Conservation (phyloP, 1,284 basidiomycete species). For the Moesziomyces sp. region DNA sequence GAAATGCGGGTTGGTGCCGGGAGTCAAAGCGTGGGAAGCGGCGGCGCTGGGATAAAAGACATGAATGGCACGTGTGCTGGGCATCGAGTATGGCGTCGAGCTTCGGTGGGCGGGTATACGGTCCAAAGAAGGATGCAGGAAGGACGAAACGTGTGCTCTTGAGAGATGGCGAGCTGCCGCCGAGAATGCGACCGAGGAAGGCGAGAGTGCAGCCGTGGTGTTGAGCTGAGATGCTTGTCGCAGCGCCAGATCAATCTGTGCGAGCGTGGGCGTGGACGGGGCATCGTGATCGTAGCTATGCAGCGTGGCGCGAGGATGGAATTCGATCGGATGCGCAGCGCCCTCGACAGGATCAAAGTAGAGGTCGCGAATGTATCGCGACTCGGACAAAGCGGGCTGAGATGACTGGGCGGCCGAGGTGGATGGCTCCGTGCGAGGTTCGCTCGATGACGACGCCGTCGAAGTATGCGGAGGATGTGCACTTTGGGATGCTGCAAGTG, state of each 20-base stretch:
- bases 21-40: conserved; percentile 19
- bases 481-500: conserved; percentile 21
- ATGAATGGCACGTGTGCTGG: conserved; percentile 20
- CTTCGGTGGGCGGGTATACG: conserved; percentile 12
- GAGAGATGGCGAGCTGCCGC: conserved; percentile 23
- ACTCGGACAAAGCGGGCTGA: background rate
- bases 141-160: conserved; percentile 8
- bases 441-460: background rate
- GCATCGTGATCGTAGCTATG: conserved; percentile 6
- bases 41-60: conserved; percentile 31
- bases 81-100: conserved; percentile 8
- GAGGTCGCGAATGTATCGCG: conserved; percentile 8
- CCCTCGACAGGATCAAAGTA: background rate
- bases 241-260: background rate
- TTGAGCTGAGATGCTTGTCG: background rate
- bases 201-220: background rate
- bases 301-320: background rate
- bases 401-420: background rate
- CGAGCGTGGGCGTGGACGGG: conserved; percentile 3
- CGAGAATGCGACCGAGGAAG: conserved; percentile 12
- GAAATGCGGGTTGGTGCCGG: background rate
- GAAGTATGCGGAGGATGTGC: conserved; percentile 1
- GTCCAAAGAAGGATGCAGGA: conserved; percentile 11
- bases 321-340: conserved; percentile 2
- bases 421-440: background rate